Base-by-base conservation (phyloP, 176 grass and related monocot species). In the Zoysia pacifica region DNA sequence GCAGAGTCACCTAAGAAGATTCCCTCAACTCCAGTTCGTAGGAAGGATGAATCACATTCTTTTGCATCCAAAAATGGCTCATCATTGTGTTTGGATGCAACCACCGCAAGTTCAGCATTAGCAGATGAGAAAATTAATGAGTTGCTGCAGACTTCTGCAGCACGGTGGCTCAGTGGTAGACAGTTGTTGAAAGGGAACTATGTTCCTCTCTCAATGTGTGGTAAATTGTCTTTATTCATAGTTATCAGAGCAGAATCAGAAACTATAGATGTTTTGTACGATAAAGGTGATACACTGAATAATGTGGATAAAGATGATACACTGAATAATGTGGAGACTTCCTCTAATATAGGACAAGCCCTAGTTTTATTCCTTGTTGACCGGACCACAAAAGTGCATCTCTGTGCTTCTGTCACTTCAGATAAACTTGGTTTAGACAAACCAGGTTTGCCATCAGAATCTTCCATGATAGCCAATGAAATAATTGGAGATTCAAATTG, bases 141-240 rank as follows among this genome's bases (percentile, higher is more conserved):
- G n/a, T 58, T 94, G 65, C 60, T 94, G 42, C 85, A 91, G 39
- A 89, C 71, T 79, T 91, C 73, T 89, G 89, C 89, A 60, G 64
- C 85, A 39, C 76, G 87, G 53, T 97, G 92, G 92, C 81, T 98
- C 11, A 64, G 43, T 87, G 90, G 88, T 59, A 87, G 92, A 36
- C 72, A 93, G 81, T 89, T 98, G 38, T 18, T 94, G 74, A 94
- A 89, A 80, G 90, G 90, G 41, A 98, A 98, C 81, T 73, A 83
- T 19, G 75, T 94, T 54, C 65, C 81, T 75, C 74, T 98, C 72
- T 79, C 79, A 58, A n/a, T 93, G 59, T 87, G 92, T 50, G 92
- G 92, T 61, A 91, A 91, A 60, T 13, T 90, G 28, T 91, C 83
- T 47, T 69, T 87, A 39, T 93, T 98, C 36, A 1, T 84, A n/a